Evolutionary conservation across 148 eudicot species (phyloP), one percentile per base, ranked within the genome.

Genomic region (Cornus suecica): DNA sequence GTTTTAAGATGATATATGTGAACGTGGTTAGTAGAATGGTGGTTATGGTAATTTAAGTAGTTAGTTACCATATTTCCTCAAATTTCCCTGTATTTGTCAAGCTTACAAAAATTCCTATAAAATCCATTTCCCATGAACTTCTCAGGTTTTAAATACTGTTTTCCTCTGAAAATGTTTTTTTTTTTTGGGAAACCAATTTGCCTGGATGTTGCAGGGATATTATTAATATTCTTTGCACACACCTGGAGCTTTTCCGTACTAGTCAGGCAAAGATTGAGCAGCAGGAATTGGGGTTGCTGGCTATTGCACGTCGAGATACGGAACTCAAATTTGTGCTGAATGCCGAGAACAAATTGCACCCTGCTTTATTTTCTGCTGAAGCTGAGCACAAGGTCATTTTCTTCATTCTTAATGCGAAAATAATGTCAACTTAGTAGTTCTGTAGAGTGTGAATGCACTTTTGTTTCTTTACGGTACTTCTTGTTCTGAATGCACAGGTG

Each of bases 341-440:
- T 79, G 84, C 92, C 29, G 90, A 93, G 66, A 87, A 95, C 84
- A 93, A 88, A 80, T 80, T 95, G 83, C 98, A 95, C 77, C 99
- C 99, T 67, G 87, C 92, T 84, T 71, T 95, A 76, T 91, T 88
- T 87, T 95, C 98, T 76, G 80, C 92, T 75, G 99, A 90, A 71
- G 84, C 99, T 68, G 99, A 95, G 85, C 94, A 95, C 79, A 95
- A 93, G 98, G 99, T 95, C 56, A 51, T 68, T 28, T 32, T 10
- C 24, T 31, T 28, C 68, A 51, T 45, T 78, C 62, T 78, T 62
- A 23, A 58, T 52, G 22, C 41, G 32, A 41, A 72, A 31, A 29
- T 22, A 11, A 34, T 22, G 32, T 71, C 32, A 32, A 2, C 25
- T 70, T 65, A 42, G 28, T n/a, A 56, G 26, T 75, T 74, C 48